Conservation (phyloP, 208 protist genomes). For the Crithidia acanthocephali region DNA sequence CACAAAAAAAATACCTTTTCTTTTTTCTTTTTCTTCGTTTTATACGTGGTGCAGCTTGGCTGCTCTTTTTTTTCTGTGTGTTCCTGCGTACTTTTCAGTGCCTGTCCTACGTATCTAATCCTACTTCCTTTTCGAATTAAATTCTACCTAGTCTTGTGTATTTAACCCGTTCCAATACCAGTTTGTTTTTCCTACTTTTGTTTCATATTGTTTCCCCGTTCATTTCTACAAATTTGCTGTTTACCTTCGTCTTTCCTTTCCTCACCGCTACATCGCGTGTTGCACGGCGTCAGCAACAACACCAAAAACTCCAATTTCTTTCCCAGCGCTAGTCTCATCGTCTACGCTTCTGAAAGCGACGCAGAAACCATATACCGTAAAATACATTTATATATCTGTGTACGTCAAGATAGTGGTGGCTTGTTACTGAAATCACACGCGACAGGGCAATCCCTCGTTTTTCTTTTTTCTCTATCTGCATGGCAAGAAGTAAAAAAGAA, state of each 20-base stretch:
- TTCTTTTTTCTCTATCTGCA: neutral
- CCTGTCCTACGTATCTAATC: neutral
- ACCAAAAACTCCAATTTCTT: neutral
- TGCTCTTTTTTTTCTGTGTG: neutral
- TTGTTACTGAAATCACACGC: neutral
- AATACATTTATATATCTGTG: neutral
- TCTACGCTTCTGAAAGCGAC: neutral
- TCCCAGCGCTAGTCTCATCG: neutral
- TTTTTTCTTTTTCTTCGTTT: constrained; percentile 3
- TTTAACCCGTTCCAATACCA: constrained; percentile 15
- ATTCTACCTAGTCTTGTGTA: constrained; percentile 3
- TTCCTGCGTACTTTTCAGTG: neutral
- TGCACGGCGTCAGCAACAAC: neutral
- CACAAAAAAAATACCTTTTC: neutral
- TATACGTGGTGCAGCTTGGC: neutral
- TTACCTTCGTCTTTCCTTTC: neutral
- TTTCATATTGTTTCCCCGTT: neutral
- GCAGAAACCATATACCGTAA: constrained; percentile 1
- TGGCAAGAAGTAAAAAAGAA: neutral
- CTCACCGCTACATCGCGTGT: neutral
- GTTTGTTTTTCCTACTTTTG: neutral
- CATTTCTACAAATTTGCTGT: neutral
- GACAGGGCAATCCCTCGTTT: neutral
- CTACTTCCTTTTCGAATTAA: neutral
- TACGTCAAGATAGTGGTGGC: neutral